These are phyloP conservation scores for Lodderomyces oxycetoniae DNA, from an alignment of 1,139 yeast species.

Conservation along the genomic window DNA sequence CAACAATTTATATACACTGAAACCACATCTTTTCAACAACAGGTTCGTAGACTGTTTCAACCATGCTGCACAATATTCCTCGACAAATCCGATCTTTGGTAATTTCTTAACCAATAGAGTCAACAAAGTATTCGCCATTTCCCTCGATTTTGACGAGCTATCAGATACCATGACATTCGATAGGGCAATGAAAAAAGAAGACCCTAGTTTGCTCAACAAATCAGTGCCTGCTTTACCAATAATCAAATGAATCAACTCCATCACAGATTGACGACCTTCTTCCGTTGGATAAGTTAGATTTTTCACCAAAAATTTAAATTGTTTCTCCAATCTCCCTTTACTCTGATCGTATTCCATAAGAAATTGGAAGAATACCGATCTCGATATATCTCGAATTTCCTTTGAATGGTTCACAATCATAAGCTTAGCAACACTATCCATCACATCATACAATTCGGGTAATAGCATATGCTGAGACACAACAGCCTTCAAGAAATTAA, in stretches of 20 bases:
- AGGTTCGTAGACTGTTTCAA: conserved; percentile 50
- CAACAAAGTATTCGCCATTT: conserved; percentile 70
- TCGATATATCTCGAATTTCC: conserved; percentile 80
- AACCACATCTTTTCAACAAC: conserved; percentile 68
- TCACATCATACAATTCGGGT: conserved; percentile 86
- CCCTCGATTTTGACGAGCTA: conserved; percentile 76
- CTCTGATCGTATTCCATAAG: conserved; percentile 95
- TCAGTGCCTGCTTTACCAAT: conserved; percentile 63
- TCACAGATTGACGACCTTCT: conserved; percentile 82
- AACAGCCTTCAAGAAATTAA: conserved; percentile 73
- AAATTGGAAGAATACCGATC: conserved; percentile 80
- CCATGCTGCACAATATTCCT: conserved; percentile 67
- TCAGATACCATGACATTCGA: conserved; percentile 77
- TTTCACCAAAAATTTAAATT: conserved; percentile 74
- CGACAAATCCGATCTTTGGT: conserved; percentile 41
- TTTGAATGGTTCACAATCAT: conserved; percentile 88
- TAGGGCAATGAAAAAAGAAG: conserved; percentile 78
- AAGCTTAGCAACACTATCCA: conserved; percentile 75
- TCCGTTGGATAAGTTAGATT: conserved; percentile 83
- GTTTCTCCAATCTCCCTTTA: conserved; percentile 76
- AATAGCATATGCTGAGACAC: conserved; percentile 68
- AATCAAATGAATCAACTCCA: conserved; percentile 77
- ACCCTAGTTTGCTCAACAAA: conserved; percentile 55
- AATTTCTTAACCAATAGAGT: conserved; percentile 52
- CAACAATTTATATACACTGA: conserved; percentile 66